Percentiles rank a stretch among this genome's conserved stretches.
These are phyloP conservation scores for Obba rivulosa DNA, from an alignment of 768 basidiomycete species.

Conservation along the genomic window DNA sequence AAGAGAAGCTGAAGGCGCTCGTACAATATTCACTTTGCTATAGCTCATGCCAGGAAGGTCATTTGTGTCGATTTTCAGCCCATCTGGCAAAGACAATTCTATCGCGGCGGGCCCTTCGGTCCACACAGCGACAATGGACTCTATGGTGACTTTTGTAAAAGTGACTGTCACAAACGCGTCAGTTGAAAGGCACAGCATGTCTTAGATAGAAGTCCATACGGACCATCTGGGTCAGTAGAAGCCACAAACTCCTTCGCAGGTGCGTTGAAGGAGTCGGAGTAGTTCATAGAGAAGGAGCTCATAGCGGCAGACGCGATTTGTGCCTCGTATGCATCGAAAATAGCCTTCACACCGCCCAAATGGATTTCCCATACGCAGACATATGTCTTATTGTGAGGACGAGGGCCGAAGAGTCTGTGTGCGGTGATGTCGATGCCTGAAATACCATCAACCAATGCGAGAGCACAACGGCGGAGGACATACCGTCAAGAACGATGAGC, in stretches of 20 bases:
- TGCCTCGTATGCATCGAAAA: slow-evolving; percentile 50
- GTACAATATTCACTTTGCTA: slow-evolving; percentile 56
- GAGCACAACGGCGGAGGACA: slow-evolving; percentile 4
- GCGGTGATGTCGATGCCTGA: slow-evolving; percentile 74
- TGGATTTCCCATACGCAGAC: slow-evolving; percentile 90
- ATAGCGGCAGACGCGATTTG: slow-evolving; percentile 46
- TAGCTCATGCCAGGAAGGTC: slow-evolving; percentile 68
- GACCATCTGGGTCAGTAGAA: slow-evolving; percentile 74
- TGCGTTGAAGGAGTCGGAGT: slow-evolving; percentile 71
- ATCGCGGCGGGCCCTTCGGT: slow-evolving; percentile 47
- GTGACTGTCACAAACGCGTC: slow-evolving; percentile 53
- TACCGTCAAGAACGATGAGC: slow-evolving; percentile 47
- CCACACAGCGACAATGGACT: slow-evolving; percentile 51
- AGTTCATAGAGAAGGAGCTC: slow-evolving; percentile 62
- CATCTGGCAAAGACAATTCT: slow-evolving; percentile 48
- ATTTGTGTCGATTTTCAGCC: slow-evolving; percentile 65
- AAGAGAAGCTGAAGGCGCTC: slow-evolving; percentile 43
- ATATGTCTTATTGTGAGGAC: slow-evolving; percentile 80
- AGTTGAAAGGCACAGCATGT: not conserved
- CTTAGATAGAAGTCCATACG: slow-evolving; percentile 18
- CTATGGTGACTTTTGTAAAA: slow-evolving; percentile 66
- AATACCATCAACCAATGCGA: not conserved
- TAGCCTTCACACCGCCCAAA: slow-evolving; percentile 57
- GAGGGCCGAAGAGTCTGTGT: slow-evolving; percentile 85
- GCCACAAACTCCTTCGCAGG: slow-evolving; percentile 66